Evolutionary conservation across 2,329 filamentous ascomycete genomes (phyloP).

Genomic region (Sclerotinia nivalis): DNA sequence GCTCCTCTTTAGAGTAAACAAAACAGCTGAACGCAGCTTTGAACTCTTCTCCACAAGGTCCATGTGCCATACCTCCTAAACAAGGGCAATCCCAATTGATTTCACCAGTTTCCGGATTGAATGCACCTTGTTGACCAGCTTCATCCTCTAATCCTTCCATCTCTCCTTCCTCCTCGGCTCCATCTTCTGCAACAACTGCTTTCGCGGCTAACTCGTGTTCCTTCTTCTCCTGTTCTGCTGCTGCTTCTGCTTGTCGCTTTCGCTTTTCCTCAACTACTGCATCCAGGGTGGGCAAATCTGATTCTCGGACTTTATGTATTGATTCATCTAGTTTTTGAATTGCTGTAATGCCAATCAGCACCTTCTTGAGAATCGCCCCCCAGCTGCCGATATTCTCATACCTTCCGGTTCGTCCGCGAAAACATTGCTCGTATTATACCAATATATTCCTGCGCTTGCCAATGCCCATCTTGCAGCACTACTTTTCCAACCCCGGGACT

Average conservation of each 20-base stretch:
- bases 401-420: constrained; percentile 82
- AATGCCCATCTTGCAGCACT: constrained; percentile 71
- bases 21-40: constrained; percentile 97
- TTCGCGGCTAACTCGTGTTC: constrained; percentile 30
- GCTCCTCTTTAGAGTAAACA: constrained; percentile 90
- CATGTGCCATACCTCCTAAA: constrained; percentile 93
- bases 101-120: constrained; percentile 97
- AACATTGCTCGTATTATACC: constrained; percentile 85
- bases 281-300: constrained; percentile 64
- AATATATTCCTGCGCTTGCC: constrained; percentile 78
- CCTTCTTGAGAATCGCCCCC: neutral
- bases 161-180: constrained; percentile 34
- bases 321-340: constrained; percentile 43
- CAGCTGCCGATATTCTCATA: constrained; percentile 49
- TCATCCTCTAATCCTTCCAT: constrained; percentile 72
- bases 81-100: constrained; percentile 99
- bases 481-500: constrained; percentile 80
- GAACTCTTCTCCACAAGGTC: constrained; percentile 95
- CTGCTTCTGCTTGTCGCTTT: constrained; percentile 37
- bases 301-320: constrained; percentile 45
- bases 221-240: constrained; percentile 35
- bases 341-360: constrained; percentile 36
- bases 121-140: constrained; percentile 83
- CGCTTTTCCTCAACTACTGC: constrained; percentile 66
- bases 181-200: constrained; percentile 31